These are phyloP conservation scores for Lagerstroemia speciosa DNA, from an alignment of 345 rosid genomes.

Conservation along the genomic window DNA sequence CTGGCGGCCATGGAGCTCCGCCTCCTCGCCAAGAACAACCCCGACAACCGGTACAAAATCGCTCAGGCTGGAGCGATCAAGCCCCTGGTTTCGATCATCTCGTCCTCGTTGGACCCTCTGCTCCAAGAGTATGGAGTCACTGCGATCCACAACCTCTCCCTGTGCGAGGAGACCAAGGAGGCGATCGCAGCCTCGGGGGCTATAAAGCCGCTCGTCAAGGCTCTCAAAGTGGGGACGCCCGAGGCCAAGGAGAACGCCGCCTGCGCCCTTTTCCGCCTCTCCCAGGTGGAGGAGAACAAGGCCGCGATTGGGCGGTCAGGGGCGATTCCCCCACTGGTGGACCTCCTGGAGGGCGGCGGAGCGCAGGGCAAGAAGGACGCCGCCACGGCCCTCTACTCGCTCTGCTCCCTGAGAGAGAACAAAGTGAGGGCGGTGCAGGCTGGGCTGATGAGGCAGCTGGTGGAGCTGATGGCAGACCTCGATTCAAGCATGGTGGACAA, in stretches of 20 bases:
- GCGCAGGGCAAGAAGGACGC: slow-evolving; percentile 89
- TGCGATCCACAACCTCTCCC: slow-evolving; percentile 75
- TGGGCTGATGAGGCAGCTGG: slow-evolving; percentile 70
- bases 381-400: slow-evolving; percentile 74
- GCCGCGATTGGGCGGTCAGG: slow-evolving; percentile 83
- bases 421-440: slow-evolving; percentile 71
- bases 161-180: slow-evolving; percentile 89
- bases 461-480: slow-evolving; percentile 92
- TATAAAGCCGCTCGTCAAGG: slow-evolving; percentile 69
- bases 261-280: slow-evolving; percentile 78
- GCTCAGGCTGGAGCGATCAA: slow-evolving; percentile 78
- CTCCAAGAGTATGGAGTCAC: slow-evolving; percentile 94
- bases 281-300: slow-evolving; percentile 81
- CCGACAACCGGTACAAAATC: slow-evolving; percentile 75
- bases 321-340: slow-evolving; percentile 65
- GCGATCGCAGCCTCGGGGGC: slow-evolving; percentile 73
- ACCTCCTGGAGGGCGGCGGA: slow-evolving; percentile 57
- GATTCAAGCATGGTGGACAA: slow-evolving; percentile 96
- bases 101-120: slow-evolving; percentile 63
- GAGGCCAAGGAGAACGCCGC: slow-evolving; percentile 89
- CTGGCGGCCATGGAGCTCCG: slow-evolving; percentile 97
- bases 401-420: slow-evolving; percentile 76
- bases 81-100: slow-evolving; percentile 56
- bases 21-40: slow-evolving; percentile 79
- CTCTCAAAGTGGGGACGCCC: slow-evolving; percentile 60